Evolutionary conservation across 352 stramenopile genomes (phyloP).

Genomic region (Pythium coloratum): DNA sequence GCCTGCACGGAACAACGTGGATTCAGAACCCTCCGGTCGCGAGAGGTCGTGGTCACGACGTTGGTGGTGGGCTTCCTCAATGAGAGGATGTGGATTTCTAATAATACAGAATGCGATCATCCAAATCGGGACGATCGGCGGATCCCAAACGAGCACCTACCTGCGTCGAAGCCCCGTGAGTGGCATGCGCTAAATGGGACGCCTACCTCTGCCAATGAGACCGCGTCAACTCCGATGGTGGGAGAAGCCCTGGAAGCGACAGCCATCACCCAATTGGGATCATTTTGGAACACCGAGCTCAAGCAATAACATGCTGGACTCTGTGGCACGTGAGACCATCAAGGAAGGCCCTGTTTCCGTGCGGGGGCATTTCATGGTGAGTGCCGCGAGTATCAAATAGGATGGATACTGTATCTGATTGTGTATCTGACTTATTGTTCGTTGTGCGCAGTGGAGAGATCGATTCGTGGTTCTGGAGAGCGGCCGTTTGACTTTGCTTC

Average conservation of each 20-base stretch:
- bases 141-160: not conserved
- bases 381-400: not conserved
- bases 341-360: slow-evolving; percentile 65
- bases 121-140: slow-evolving; percentile 5
- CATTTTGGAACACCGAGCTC: not conserved
- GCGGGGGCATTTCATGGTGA: slow-evolving; percentile 66
- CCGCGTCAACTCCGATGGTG: slow-evolving; percentile 2
- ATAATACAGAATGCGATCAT: not conserved
- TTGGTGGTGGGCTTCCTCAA: not conserved
- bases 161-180: not conserved
- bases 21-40: slow-evolving; percentile 5
- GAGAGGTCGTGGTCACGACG: not conserved
- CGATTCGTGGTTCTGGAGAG: slow-evolving; percentile 57
- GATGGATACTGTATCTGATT: not conserved
- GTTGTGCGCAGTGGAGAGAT: slow-evolving; percentile 53
- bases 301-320: slow-evolving; percentile 7
- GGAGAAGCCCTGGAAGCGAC: not conserved
- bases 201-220: not conserved
- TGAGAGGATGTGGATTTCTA: not conserved
- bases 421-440: not conserved
- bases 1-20: not conserved
- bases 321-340: slow-evolving; percentile 20
- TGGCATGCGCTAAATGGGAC: slow-evolving; percentile 6
- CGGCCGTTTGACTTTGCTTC: slow-evolving; percentile 49
- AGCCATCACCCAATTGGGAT: not conserved